Conservation (phyloP, 1,284 basidiomycete genomes). For the Puccinia horiana region DNA sequence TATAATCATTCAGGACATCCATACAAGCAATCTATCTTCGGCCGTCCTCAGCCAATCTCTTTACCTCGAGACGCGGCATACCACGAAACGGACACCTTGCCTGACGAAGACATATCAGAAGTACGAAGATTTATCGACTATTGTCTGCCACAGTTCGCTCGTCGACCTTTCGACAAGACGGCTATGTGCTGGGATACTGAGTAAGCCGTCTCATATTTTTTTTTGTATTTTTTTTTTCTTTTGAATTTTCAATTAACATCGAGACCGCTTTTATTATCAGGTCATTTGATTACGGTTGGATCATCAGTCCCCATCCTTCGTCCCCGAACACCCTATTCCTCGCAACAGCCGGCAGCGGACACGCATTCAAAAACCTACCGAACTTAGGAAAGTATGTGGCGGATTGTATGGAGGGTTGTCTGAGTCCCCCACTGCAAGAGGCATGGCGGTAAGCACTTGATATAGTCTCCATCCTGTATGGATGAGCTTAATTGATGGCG, state of each 20-base stretch:
- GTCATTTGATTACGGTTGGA: constrained; percentile 44
- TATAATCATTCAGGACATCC: constrained; percentile 23
- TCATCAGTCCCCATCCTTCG: constrained; percentile 43
- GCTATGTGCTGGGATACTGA: constrained; percentile 45
- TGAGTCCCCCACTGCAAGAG: not conserved
- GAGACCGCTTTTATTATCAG: not conserved
- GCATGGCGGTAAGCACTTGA: constrained; percentile 35
- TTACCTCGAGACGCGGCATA: constrained; percentile 40
- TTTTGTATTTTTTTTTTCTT: not conserved
- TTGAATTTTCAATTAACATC: not conserved
- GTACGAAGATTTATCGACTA: constrained; percentile 32
- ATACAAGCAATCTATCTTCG: constrained; percentile 13
- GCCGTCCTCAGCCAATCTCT: constrained; percentile 19
- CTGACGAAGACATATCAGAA: constrained; percentile 31
- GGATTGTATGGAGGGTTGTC: constrained; percentile 32
- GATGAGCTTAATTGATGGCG: not conserved
- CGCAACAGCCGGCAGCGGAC: constrained; percentile 42
- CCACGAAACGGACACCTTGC: constrained; percentile 33
- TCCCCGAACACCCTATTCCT: constrained; percentile 33
- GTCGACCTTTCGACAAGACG: constrained; percentile 17
- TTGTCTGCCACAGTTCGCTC: constrained; percentile 45
- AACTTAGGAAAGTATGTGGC: constrained; percentile 44
- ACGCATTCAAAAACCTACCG: constrained; percentile 43
- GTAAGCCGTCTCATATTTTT: constrained; percentile 9
- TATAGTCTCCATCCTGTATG: not conserved